Evolutionary conservation across 1,284 basidiomycete species (phyloP).

Genomic region (Boletus smithii): DNA sequence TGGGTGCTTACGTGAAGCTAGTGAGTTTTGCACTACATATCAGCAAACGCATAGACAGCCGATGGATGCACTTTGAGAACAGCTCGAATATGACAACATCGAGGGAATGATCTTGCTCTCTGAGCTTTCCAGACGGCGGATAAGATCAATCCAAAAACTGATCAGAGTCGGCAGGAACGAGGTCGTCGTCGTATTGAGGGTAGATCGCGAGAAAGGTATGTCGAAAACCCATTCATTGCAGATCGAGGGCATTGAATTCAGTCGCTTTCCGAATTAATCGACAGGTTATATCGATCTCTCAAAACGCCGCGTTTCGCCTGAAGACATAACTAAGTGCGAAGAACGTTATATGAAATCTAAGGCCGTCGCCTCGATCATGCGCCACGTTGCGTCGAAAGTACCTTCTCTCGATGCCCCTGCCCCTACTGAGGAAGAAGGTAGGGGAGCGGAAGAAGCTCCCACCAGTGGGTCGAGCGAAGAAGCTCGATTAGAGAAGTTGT

Average conservation of each 20-base stretch:
- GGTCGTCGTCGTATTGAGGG: conserved; percentile 96
- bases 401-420: conserved; percentile 44
- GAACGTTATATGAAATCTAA: conserved; percentile 98
- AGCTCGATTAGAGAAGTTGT: conserved; percentile 76
- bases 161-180: conserved; percentile 98
- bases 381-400: conserved; percentile 89
- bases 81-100: conserved; percentile 99
- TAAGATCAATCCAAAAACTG: conserved; percentile 96
- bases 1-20: conserved; percentile 99
- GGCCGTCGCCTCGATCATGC: conserved; percentile 89
- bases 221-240: neutral
- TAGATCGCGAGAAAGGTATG: conserved; percentile 97
- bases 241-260: neutral
- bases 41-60: neutral
- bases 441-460: conserved; percentile 33
- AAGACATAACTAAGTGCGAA: conserved; percentile 98
- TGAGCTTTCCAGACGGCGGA: conserved; percentile 94
- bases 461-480: conserved; percentile 58
- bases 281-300: conserved; percentile 99
- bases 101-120: conserved; percentile 99
- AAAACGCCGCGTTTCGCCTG: conserved; percentile 98
- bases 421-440: conserved; percentile 16
- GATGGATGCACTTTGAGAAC: conserved; percentile 6
- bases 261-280: neutral
- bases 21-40: conserved; percentile 48